Evolutionary conservation across 805 yeast genomes (phyloP).

Genomic region (Metschnikowia arizonensis): DNA sequence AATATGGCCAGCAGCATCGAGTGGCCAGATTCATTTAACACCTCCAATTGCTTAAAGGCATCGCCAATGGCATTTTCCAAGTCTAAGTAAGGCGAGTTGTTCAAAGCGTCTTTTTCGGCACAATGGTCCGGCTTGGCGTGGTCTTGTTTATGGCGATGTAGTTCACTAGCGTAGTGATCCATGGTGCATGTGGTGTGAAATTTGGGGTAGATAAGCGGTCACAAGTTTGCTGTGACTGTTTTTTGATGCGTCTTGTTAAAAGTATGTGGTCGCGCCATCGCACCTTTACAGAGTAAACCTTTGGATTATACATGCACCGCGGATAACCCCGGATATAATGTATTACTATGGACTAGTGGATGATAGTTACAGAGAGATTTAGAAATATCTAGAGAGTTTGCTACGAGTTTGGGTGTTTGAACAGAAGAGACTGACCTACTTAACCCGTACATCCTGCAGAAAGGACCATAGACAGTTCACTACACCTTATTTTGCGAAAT

Average conservation of each 20-base stretch:
- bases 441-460: no score
- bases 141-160: background rate
- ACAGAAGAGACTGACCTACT: no score
- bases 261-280: background rate
- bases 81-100: slow-evolving; percentile 10
- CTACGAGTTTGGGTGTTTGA: no score
- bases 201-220: slow-evolving; percentile 14
- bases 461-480: no score
- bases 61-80: slow-evolving; percentile 36
- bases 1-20: background rate
- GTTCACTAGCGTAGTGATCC: background rate
- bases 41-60: slow-evolving; percentile 33
- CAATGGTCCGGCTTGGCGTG: background rate
- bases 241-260: slow-evolving; percentile 8
- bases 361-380: no score
- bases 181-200: slow-evolving; percentile 6
- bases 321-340: no score
- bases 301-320: no score
- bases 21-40: slow-evolving; percentile 5
- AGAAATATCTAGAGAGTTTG: no score
- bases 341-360: no score
- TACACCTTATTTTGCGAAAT: no score
- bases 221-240: slow-evolving; percentile 22
- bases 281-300: no score
- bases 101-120: background rate